These are phyloP conservation scores for Protomyces lactucae-debilis DNA, from an alignment of 1,139 yeast genomes.

Conservation along the genomic window DNA sequence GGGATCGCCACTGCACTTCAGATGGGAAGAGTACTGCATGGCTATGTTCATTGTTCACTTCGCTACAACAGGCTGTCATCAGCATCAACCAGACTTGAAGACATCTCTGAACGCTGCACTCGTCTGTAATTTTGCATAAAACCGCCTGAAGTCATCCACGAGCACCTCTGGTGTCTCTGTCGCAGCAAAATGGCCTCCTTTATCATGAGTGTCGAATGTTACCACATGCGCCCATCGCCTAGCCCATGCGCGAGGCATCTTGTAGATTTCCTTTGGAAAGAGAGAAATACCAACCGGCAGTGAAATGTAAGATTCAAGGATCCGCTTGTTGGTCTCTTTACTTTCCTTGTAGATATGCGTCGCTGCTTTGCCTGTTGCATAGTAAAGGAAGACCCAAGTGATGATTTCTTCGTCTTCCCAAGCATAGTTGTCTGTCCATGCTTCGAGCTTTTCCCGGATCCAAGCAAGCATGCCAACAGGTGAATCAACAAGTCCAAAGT, in stretches of 20 bases:
- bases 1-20: too few relatives aligned
- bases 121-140: conserved; percentile 3
- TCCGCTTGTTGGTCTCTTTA: background rate
- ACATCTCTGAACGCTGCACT: conserved; percentile 1
- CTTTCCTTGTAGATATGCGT: conserved; percentile 25
- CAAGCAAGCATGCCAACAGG: conserved; percentile 28
- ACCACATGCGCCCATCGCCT: conserved; percentile 7
- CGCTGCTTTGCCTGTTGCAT: conserved; percentile 10
- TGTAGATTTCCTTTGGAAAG: conserved; percentile 25
- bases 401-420: conserved; percentile 23
- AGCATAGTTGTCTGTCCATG: conserved; percentile 15
- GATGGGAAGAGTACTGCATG: too few relatives aligned
- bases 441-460: conserved; percentile 22
- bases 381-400: conserved; percentile 25
- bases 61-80: too few relatives aligned
- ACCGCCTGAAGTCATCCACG: conserved; percentile 15
- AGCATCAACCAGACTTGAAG: too few relatives aligned
- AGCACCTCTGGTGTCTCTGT: conserved; percentile 22
- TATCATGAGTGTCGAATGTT: conserved; percentile 4
- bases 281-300: conserved; percentile 22
- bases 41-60: too few relatives aligned
- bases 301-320: background rate
- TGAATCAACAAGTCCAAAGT: conserved; percentile 16
- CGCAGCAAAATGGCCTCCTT: conserved; percentile 27
- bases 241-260: conserved; percentile 20